These are phyloP conservation scores for Anisodus acutangulus DNA, from an alignment of 257 asterid genomes.

Conservation along the genomic window DNA sequence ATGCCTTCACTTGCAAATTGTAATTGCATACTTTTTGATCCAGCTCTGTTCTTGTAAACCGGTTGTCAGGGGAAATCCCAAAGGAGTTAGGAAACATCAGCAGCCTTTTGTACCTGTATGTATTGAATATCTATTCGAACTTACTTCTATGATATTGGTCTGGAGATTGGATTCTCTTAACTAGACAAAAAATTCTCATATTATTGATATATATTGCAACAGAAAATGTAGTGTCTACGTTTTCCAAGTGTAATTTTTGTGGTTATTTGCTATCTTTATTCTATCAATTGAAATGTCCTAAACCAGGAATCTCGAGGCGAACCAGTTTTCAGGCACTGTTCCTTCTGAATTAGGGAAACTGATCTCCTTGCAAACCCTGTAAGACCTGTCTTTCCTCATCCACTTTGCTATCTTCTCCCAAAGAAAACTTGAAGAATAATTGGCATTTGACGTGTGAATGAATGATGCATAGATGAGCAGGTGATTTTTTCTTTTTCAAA, in stretches of 20 bases:
- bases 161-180: constrained; percentile 15
- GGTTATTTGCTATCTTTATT: constrained; percentile 3
- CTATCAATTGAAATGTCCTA: constrained; percentile 9
- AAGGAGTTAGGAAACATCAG: constrained; percentile 67
- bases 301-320: constrained; percentile 81
- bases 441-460: constrained; percentile 31
- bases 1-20: constrained; percentile 29
- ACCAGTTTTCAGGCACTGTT: constrained; percentile 70
- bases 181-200: not conserved
- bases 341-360: constrained; percentile 74
- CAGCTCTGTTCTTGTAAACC: constrained; percentile 91
- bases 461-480: constrained; percentile 25
- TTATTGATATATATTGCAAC: constrained; percentile 20
- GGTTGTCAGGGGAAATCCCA: constrained; percentile 85
- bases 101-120: constrained; percentile 86
- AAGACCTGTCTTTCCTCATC: constrained; percentile 43
- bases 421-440: constrained; percentile 15
- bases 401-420: constrained; percentile 5
- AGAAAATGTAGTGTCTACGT: not conserved
- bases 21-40: constrained; percentile 36
- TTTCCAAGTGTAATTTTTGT: not conserved
- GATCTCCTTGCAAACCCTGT: constrained; percentile 63
- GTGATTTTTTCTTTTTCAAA: constrained; percentile 33
- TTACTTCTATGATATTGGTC: constrained; percentile 29
- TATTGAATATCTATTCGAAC: constrained; percentile 30